Percentiles rank a stretch among this genome's conserved stretches.
Conservation (phyloP, 2,329 filamentous ascomycete genomes). For the Colletotrichum camelliae region DNA sequence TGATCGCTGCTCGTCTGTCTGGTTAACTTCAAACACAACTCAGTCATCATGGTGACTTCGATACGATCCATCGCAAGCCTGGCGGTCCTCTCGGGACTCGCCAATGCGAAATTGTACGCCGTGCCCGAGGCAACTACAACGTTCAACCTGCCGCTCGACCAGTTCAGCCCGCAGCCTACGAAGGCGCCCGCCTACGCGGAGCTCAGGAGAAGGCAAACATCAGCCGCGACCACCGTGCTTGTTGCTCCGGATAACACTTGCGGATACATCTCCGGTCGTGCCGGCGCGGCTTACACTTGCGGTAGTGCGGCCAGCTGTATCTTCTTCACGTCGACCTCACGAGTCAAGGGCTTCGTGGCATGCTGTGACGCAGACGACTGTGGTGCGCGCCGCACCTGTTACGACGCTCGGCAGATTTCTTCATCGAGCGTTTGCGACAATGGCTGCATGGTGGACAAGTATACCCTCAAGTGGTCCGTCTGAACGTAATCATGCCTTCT, state of each 20-base stretch:
- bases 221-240: constrained; percentile 40
- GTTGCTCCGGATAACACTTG: constrained; percentile 56
- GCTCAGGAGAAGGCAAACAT: constrained; percentile 34
- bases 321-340: constrained; percentile 37
- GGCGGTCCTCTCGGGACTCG: constrained; percentile 34
- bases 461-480: constrained; percentile 52
- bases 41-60: constrained; percentile 29
- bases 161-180: constrained; percentile 47
- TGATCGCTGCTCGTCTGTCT: not conserved
- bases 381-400: constrained; percentile 40
- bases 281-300: constrained; percentile 47
- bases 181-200: constrained; percentile 39
- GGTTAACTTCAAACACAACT: not conserved
- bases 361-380: constrained; percentile 45
- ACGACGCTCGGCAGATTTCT: constrained; percentile 41
- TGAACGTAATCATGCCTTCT: not conserved
- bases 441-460: constrained; percentile 43
- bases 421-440: constrained; percentile 42
- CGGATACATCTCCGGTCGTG: constrained; percentile 49
- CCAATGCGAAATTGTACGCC: constrained; percentile 38
- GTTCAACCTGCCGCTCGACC: constrained; percentile 37
- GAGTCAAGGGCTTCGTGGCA: constrained; percentile 40
- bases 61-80: constrained; percentile 25
- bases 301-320: constrained; percentile 39
- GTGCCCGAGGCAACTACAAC: constrained; percentile 39